These are phyloP conservation scores for Boletus sp. DNA, from an alignment of 1,284 basidiomycete genomes.

Conservation along the genomic window DNA sequence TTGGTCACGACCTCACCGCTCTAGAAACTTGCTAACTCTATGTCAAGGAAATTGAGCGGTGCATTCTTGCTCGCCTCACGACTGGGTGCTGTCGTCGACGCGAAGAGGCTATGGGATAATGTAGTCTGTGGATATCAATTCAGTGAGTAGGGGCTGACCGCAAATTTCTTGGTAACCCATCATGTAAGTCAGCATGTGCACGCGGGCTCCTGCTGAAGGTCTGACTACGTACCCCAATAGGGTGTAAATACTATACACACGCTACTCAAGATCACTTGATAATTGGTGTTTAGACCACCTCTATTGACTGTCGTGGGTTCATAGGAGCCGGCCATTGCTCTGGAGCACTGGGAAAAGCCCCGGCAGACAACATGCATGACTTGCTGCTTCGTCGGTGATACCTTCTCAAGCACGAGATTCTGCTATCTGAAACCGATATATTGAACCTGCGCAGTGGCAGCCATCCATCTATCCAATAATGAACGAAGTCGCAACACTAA, in stretches of 20 bases:
- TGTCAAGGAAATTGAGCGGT: slow-evolving; percentile 79
- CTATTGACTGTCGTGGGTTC: background rate
- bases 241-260: too few species aligned
- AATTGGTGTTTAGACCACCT: too few species aligned
- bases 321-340: background rate
- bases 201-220: too few species aligned
- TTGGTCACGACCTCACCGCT: background rate
- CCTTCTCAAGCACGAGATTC: too few species aligned
- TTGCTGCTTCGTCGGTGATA: background rate
- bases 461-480: too few species aligned
- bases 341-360: background rate
- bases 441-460: too few species aligned
- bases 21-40: background rate
- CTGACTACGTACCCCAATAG: too few species aligned
- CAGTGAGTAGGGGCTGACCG: background rate
- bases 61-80: slow-evolving; percentile 89
- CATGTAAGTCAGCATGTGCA: slow-evolving; percentile 6
- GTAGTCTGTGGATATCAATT: slow-evolving; percentile 39
- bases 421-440: too few species aligned
- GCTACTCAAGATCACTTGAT: too few species aligned
- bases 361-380: background rate
- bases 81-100: slow-evolving; percentile 74
- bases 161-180: background rate
- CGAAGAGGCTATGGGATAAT: slow-evolving; percentile 66
- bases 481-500: too few species aligned